Conservation (phyloP, 1,139 yeast species). For the Suhomyces anneliseae region DNA sequence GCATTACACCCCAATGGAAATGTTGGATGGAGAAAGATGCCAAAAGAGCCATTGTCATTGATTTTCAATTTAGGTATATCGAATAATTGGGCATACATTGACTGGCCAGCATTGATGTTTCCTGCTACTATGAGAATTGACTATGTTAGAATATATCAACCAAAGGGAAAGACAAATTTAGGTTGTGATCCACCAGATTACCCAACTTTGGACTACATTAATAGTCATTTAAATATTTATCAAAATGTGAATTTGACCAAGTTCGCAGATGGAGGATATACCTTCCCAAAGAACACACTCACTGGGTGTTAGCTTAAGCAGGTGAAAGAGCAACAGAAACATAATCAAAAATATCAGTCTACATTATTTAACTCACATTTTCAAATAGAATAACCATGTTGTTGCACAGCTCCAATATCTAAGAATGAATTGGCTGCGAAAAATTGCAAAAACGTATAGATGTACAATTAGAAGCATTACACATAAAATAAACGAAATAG, state of each 20-base stretch:
- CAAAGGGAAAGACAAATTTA: slow-evolving; percentile 19
- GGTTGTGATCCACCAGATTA: slow-evolving; percentile 29
- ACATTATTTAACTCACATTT: no score
- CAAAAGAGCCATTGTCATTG: slow-evolving; percentile 31
- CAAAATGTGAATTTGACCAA: slow-evolving; percentile 24
- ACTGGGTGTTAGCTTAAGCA: background rate
- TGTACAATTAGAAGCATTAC: no score
- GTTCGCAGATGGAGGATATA: slow-evolving; percentile 27
- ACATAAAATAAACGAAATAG: no score
- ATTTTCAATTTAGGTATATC: slow-evolving; percentile 31
- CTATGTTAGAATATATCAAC: slow-evolving; percentile 31
- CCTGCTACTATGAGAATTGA: slow-evolving; percentile 28
- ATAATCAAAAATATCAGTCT: background rate
- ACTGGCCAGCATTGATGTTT: slow-evolving; percentile 28
- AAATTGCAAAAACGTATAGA: no score
- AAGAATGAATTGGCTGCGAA: no score
- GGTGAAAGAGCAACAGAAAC: background rate
- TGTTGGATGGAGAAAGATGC: slow-evolving; percentile 25
- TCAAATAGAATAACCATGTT: no score
- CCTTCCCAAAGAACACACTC: slow-evolving; percentile 23
- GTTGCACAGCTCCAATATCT: no score
- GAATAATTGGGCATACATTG: slow-evolving; percentile 33
- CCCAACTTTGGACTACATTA: slow-evolving; percentile 28
- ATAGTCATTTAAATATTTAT: slow-evolving; percentile 22
- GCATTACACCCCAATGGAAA: slow-evolving; percentile 31